phyloP scores from a whole-genome alignment of 352 stramenopile genomes.

The Aphanomyces astaci region DNA sequence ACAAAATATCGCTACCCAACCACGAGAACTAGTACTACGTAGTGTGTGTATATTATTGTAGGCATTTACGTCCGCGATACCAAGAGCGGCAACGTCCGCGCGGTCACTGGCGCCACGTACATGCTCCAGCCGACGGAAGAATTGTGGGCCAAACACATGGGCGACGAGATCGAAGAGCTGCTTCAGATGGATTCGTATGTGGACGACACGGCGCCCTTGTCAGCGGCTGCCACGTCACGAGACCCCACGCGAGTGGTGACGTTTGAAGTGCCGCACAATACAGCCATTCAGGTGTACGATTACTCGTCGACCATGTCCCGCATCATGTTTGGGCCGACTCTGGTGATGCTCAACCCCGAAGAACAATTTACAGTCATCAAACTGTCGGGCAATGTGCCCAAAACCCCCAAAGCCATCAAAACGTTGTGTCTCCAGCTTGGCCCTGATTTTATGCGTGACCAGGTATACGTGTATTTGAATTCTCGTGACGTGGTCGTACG shows the following conservation, averaged over 20 bases:
- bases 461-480: too few species aligned
- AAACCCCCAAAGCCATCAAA: constrained; percentile 69
- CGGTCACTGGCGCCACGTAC: constrained; percentile 68
- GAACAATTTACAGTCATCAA: constrained; percentile 78
- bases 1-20: too few species aligned
- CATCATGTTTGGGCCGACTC: constrained; percentile 69
- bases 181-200: constrained; percentile 27
- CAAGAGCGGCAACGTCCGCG: constrained; percentile 62
- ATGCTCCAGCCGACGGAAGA: constrained; percentile 76
- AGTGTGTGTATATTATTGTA: too few species aligned
- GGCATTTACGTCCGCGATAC: constrained; percentile 72
- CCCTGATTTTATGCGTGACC: constrained; percentile 76
- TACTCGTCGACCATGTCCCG: constrained; percentile 75
- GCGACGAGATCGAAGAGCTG: constrained; percentile 56
- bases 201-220: not conserved
- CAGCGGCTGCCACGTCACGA: constrained; percentile 24
- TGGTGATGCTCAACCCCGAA: constrained; percentile 74
- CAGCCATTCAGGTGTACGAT: constrained; percentile 75
- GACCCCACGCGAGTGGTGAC: constrained; percentile 62
- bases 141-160: constrained; percentile 58
- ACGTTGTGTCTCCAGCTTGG: constrained; percentile 72
- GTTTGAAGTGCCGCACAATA: constrained; percentile 77
- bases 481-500: too few species aligned
- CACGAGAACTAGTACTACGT: too few species aligned
- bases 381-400: constrained; percentile 56